A percentile compares a stretch with the other conserved stretches of the same genome.
Conservation (phyloP, 2,329 filamentous ascomycete species). For the Thermomyces lanuginosus region DNA sequence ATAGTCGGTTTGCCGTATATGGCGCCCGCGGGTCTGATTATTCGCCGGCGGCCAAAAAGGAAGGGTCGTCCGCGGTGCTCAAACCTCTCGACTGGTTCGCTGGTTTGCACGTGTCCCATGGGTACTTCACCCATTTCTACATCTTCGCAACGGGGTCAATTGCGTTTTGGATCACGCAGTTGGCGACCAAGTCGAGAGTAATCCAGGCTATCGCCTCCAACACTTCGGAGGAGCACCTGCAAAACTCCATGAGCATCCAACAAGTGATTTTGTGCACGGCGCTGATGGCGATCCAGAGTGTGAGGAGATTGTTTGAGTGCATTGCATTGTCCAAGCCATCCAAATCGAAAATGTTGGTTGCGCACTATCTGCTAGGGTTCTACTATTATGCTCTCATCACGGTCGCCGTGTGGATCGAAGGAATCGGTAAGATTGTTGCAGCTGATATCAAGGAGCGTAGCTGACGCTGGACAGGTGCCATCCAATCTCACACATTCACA, state of each 20-base stretch:
- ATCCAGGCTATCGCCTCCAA: constrained; percentile 35
- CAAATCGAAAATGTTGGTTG: constrained; percentile 65
- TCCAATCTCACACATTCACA: constrained; percentile 19
- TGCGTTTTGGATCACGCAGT: constrained; percentile 56
- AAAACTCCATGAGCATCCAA: constrained; percentile 38
- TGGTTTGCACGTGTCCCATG: constrained; percentile 56
- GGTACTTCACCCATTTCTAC: constrained; percentile 85
- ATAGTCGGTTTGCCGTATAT: constrained; percentile 42
- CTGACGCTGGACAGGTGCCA: constrained; percentile 11
- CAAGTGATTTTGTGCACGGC: constrained; percentile 52
- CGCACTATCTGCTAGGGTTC: constrained; percentile 66
- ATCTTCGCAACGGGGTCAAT: constrained; percentile 52
- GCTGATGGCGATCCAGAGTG: constrained; percentile 60
- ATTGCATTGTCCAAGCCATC: constrained; percentile 48
- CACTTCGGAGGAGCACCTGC: constrained; percentile 20
- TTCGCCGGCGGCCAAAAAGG: constrained; percentile 3
- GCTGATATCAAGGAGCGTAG: constrained; percentile 1
- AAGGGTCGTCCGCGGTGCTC: constrained; percentile 10
- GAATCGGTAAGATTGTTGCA: constrained; percentile 41
- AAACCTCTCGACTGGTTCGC: constrained; percentile 40
- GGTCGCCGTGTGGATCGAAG: constrained; percentile 72
- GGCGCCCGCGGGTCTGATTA: constrained; percentile 37
- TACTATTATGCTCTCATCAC: constrained; percentile 60
- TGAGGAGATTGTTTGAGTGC: constrained; percentile 62
- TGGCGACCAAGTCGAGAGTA: constrained; percentile 37